Evolutionary conservation across 2,329 filamentous ascomycete species (phyloP), one percentile per base, ranked within the genome.

Genomic region (Ploettnerulaceae sp.): DNA sequence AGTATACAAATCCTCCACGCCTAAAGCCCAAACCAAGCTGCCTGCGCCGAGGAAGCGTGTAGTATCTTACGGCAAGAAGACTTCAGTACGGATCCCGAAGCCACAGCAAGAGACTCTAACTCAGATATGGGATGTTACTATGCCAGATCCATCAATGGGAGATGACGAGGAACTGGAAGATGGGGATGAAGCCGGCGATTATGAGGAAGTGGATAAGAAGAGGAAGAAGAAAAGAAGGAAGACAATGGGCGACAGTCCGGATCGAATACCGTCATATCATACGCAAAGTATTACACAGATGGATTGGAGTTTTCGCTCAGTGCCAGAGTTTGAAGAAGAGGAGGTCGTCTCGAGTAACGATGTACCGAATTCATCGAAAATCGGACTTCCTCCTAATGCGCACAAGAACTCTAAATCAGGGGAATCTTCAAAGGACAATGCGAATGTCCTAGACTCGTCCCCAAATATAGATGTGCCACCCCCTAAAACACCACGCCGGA

Each of bases 281-380:
- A 60, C 55, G 5, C 61, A 63, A 34, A 62, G 56, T 6, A 54
- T 64, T 11, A 62, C 58, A 3, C 60, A 63, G 33, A 46, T 63
- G 32, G 51, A 59, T 18, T 52, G 57, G 49, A 60, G 52, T 36
- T 55, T 55, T 26, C 48, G 20, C 14, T 51, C 48, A 6, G 44
- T 38, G 6, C n/a, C n/a, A 8, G 54, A 52, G 9, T 49, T 52
- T 3, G 38, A 45, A 33, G 47, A 44, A 21, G 44, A 43, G 25
- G 35, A 45, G 12, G 31, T 7, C 4, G 5, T 11, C 7, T 33
- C 33, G 40, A 54, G 56, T 26, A 60, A 51, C 14, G 52, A 58
- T 50, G 46, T 53, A 7, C 49, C 54, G n/a, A 45, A 40, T 45
- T 58, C 56, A 11, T 52, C 49, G 5, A 36, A 48, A 28, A 31